Base-by-base conservation (phyloP, 495 filamentous ascomycete species). In the Penicillium canariense region DNA sequence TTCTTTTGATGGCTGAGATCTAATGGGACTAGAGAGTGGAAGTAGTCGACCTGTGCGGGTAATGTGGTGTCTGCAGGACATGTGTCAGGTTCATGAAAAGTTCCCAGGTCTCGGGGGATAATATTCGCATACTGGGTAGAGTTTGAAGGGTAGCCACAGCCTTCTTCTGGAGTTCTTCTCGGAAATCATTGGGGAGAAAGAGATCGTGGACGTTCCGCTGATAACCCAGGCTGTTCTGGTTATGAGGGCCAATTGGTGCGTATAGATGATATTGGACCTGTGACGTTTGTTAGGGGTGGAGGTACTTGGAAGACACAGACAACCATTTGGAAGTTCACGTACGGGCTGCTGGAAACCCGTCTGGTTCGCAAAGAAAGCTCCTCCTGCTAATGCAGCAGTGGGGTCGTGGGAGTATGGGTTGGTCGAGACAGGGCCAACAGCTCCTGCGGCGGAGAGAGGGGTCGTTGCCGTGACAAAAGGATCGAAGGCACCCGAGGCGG, bases 231-330 rank as follows among this genome's bases (percentile, higher is more conserved):
- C 91, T 77, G 54, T 87, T 88, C 63, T 90, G 85, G 54, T 83
- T 84, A 62, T 91, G 85, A 7, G 90, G 84, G n/a, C 89, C 90
- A 54, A 89, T 77, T 0, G 91, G 90, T 18, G 90, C 88, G 65
- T 97, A 98, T 6, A 96, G 82, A 73, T 97, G 93, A 67, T 96
- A 96, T 77, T 94, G 84, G 48, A 89, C 86, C 78, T 89, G 52
- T 20, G 52, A 34, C 5, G 11, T 25, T 17, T 27, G 26, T 46
- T n/a, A 46, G 43, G 12, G 25, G 3, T 18, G 25, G 14, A 17
- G 42, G 9, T 15, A 31, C 70, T 38, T 59, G 35, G 44, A 35
- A 38, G 18, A 38, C 2, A 14, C 6, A 8, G 10, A 20, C 12
- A 22, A 27, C 2, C 43, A 20, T 11, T 3, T 28, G 15, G 4